Evolutionary conservation across 2,329 filamentous ascomycete genomes (phyloP).

Genomic region (Claviceps digitariae): DNA sequence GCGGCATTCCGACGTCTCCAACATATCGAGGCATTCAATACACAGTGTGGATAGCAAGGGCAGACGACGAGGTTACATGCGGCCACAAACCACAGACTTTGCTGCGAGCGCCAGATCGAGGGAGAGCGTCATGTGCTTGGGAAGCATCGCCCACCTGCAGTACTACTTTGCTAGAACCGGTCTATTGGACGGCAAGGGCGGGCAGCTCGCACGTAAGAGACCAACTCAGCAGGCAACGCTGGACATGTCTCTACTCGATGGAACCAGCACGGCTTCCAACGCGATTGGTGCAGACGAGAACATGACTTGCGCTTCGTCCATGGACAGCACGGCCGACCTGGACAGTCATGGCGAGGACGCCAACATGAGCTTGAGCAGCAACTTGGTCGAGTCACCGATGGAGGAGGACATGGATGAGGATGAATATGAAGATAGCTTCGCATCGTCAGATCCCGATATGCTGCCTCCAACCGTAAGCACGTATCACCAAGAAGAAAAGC

Average conservation of each 20-base stretch:
- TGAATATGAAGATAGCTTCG: conserved; percentile 43
- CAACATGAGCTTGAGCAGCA: conserved; percentile 12
- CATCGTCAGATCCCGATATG: conserved; percentile 60
- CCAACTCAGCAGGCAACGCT: conserved; percentile 44
- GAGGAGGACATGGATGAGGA: conserved; percentile 30
- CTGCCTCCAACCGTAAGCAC: conserved; percentile 95
- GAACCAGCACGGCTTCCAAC: conserved; percentile 19
- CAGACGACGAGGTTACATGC: conserved; percentile 68
- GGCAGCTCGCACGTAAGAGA: conserved; percentile 63
- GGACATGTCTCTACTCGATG: conserved; percentile 40
- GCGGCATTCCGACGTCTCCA: conserved; percentile 28
- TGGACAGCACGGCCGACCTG: conserved; percentile 45
- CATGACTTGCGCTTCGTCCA: conserved; percentile 46
- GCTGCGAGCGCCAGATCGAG: conserved; percentile 78
- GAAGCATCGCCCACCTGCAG: conserved; percentile 92
- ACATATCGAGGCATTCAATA: conserved; percentile 31
- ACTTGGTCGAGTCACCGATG: conserved; percentile 32
- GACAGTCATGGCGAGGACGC: conserved; percentile 24
- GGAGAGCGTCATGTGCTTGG: conserved; percentile 90
- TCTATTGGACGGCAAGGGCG: conserved; percentile 84
- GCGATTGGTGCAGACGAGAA: conserved; percentile 37
- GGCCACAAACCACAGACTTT: conserved; percentile 78
- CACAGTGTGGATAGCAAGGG: conserved; percentile 26
- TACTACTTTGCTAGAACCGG: conserved; percentile 97
- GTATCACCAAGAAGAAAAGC: conserved; percentile 74